These are phyloP conservation scores for Neurospora sp. DNA, from an alignment of 2,329 filamentous ascomycete genomes.

Conservation along the genomic window DNA sequence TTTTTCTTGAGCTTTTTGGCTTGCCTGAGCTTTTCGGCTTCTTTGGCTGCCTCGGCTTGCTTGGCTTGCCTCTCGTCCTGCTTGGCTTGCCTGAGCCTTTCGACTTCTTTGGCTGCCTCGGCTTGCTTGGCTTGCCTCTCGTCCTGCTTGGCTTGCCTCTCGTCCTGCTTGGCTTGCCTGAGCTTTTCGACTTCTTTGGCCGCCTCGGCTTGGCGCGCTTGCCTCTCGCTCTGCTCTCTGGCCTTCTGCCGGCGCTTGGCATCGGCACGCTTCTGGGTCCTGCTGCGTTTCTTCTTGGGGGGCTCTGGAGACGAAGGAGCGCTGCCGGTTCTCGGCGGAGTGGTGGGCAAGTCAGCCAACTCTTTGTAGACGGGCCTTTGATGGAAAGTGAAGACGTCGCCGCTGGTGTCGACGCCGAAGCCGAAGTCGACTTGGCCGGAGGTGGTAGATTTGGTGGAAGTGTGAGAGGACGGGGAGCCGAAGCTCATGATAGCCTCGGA, in stretches of 20 bases:
- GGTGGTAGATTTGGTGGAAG: background rate
- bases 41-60: background rate
- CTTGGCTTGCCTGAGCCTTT: background rate
- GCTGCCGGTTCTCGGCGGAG: background rate
- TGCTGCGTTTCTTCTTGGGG: background rate
- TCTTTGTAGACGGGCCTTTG: background rate
- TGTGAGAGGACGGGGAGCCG: background rate
- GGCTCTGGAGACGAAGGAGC: background rate
- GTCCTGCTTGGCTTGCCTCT: background rate
- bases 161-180: background rate
- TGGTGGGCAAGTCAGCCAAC: background rate
- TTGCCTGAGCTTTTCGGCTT: background rate
- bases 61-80: background rate
- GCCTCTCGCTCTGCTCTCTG: background rate
- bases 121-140: background rate
- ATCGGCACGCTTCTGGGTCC: background rate
- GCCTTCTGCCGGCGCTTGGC: background rate
- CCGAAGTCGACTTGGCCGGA: background rate
- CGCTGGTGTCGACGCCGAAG: background rate
- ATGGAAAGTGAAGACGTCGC: background rate
- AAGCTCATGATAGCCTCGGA: background rate
- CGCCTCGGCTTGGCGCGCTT: background rate
- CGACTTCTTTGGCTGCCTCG: background rate
- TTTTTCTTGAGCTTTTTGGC: background rate
- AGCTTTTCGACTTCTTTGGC: background rate